phyloP scores from a whole-genome alignment of 768 basidiomycete species.

The Russula sp. region DNA sequence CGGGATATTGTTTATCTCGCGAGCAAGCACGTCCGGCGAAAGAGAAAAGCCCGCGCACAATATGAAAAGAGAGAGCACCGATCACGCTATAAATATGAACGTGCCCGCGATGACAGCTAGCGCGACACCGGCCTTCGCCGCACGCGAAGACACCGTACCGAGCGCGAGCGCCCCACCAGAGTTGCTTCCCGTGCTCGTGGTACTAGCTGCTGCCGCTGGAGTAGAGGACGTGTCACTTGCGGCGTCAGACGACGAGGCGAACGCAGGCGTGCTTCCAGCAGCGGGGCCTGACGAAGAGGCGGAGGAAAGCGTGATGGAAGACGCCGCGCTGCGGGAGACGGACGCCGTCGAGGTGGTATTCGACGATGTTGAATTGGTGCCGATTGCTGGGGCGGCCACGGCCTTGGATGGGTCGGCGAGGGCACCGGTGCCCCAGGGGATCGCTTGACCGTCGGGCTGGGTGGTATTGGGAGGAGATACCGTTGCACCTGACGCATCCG shows the following conservation, averaged over 20 bases:
- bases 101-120: conserved; percentile 12
- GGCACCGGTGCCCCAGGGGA: conserved; percentile 62
- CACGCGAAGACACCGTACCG: conserved; percentile 3
- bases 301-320: background rate
- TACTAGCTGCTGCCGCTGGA: background rate
- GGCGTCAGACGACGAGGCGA: background rate
- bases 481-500: conserved; percentile 39
- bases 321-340: background rate
- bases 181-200: background rate
- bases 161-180: background rate
- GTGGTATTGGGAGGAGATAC: conserved; percentile 43
- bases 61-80: background rate
- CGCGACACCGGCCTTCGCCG: conserved; percentile 6
- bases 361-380: background rate
- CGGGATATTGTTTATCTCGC: background rate
- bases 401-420: conserved; percentile 40
- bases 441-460: conserved; percentile 40
- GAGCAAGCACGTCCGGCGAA: background rate
- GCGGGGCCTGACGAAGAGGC: background rate
- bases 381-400: background rate
- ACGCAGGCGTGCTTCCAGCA: background rate
- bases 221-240: background rate
- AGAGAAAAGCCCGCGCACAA: background rate
- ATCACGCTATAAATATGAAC: conserved; percentile 16
- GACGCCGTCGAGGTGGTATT: background rate